phyloP scores from a whole-genome alignment of 495 filamentous ascomycete genomes.

The Aspergillus panamensis region DNA sequence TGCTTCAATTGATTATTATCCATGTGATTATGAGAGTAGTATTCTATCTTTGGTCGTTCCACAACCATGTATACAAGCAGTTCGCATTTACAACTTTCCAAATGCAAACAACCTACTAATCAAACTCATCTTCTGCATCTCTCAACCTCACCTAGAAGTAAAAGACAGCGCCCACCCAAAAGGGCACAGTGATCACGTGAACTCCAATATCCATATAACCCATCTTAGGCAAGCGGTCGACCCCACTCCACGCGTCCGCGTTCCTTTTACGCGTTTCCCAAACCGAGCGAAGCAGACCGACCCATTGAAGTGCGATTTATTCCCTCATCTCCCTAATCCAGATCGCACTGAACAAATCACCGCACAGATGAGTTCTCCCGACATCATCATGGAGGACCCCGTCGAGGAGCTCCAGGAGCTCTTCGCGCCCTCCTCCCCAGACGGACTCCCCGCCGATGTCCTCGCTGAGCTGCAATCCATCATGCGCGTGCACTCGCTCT shows the following conservation, averaged over 20 bases:
- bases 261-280: neutral
- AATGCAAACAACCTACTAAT: too few relatives aligned
- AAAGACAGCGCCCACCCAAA: too few relatives aligned
- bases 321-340: neutral
- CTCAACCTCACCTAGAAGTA: too few relatives aligned
- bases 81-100: too few relatives aligned
- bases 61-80: too few relatives aligned
- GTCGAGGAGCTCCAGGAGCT: constrained; percentile 62
- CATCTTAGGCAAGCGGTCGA: neutral
- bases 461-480: constrained; percentile 77
- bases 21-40: neutral
- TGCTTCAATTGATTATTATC: neutral
- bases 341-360: neutral
- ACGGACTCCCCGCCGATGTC: constrained; percentile 66
- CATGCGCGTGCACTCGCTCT: constrained; percentile 71
- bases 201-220: neutral
- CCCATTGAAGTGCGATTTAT: neutral
- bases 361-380: constrained; percentile 5
- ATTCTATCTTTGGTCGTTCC: too few relatives aligned
- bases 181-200: neutral
- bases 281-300: neutral
- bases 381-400: constrained; percentile 21
- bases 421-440: constrained; percentile 54
- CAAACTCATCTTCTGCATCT: too few relatives aligned
- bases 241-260: neutral